phyloP scores from a whole-genome alignment of 495 filamentous ascomycete genomes.

The Bathelium albidoporum region DNA sequence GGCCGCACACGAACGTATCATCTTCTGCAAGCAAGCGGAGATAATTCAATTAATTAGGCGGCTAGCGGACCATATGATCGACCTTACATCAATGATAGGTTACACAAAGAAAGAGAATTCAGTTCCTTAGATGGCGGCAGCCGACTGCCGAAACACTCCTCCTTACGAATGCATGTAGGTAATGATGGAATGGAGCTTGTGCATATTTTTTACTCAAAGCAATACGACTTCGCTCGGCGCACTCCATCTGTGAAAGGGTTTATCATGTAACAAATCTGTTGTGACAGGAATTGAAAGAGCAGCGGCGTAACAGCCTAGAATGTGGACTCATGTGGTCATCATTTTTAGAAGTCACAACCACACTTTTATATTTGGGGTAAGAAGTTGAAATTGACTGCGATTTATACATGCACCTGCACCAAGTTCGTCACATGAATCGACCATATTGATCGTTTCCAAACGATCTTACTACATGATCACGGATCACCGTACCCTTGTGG shows the following conservation, averaged over 20 bases:
- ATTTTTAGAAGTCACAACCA: neutral
- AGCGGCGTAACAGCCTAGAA: neutral
- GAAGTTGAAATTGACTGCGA: neutral
- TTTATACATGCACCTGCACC: neutral
- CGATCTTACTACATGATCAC: neutral
- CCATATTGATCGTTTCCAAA: neutral
- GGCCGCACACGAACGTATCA: neutral
- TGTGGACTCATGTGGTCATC: constrained; percentile 1
- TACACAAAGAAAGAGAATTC: neutral
- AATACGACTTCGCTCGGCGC: neutral
- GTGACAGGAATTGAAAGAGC: neutral
- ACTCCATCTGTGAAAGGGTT: neutral
- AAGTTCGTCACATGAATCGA: neutral
- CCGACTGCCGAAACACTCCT: neutral
- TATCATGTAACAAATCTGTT: neutral
- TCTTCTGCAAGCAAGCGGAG: neutral
- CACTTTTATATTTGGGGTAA: neutral
- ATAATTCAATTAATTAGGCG: neutral
- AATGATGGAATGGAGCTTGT: neutral
- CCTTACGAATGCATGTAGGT: neutral
- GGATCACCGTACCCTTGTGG: neutral
- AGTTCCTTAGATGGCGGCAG: neutral
- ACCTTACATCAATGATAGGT: neutral
- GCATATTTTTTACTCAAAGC: neutral
- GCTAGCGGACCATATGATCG: neutral